Base-by-base conservation (phyloP, 495 filamentous ascomycete species). In the Podospora fimiseda region DNA sequence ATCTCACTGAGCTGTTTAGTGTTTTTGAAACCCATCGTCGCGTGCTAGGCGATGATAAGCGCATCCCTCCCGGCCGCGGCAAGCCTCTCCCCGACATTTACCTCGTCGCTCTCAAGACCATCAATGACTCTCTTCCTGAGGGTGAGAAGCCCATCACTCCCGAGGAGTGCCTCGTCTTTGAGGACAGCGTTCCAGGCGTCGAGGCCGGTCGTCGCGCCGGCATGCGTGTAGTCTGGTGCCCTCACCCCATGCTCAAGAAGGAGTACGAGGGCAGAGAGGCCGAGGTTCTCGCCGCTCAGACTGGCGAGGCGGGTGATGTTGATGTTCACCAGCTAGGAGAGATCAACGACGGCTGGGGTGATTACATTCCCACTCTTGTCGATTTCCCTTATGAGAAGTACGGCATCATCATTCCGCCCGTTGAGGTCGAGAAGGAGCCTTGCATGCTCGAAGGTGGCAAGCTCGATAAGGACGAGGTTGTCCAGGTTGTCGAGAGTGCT, bases 61-160 rank as follows among this genome's bases (percentile, higher is more conserved):
- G 94, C 22, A 90, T 98, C 54, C 74, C 81, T 1, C 68, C 76
- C 20, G 93, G 93, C 0, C 72, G 88, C 9, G 94, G 93, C 13
- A 99, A 99, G 68, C 93, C 93, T 0, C 76, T 90, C 3, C 93
- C 93, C 7, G 94, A 99, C 68, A 99, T 99, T 61, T 99, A 93
- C 63, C 70, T 94, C 13, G 68, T 97, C 1, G 94, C 94, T 0
- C 70, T 99, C 43, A 74, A 88, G 70, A 87, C 82, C 1, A 85
- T 99, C 60, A 99, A 99, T 68, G 74, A 74, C 2, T 80, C 78
- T 7, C 63, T 93, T 11, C 66, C 79, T 1, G 70, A 76, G 39
- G 83, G 82, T 0, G 82, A 91, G 62, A 65, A 70, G 27, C 82
- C 85, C 56, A 84, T 99, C 39, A 74, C 59, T 43, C 88, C 90